Evolutionary conservation across 2,329 filamentous ascomycete genomes (phyloP).

Genomic region (Tolypocladium pustulatum): DNA sequence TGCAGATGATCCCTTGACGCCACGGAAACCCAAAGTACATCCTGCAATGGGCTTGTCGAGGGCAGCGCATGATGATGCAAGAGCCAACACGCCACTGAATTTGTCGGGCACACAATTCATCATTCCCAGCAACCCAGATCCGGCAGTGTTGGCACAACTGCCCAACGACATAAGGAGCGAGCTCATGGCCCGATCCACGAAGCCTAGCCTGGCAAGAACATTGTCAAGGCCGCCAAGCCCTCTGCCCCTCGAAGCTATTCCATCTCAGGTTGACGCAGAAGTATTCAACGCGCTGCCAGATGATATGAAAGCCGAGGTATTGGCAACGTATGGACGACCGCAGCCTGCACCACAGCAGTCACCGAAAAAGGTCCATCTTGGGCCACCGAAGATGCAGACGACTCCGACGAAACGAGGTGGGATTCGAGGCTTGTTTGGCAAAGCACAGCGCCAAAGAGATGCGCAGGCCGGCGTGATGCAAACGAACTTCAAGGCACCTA

Average conservation of each 20-base stretch:
- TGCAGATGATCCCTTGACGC: constrained; percentile 42
- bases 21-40: constrained; percentile 40
- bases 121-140: constrained; percentile 73
- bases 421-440: constrained; percentile 27
- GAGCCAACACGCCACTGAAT: constrained; percentile 62
- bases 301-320: constrained; percentile 74
- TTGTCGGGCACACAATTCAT: constrained; percentile 85
- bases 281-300: constrained; percentile 75
- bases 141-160: constrained; percentile 70
- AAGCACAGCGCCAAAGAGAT: constrained; percentile 40
- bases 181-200: constrained; percentile 49
- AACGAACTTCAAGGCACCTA: constrained; percentile 55
- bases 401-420: constrained; percentile 58
- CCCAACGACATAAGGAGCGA: constrained; percentile 73
- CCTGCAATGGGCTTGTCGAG: constrained; percentile 42
- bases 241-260: constrained; percentile 33
- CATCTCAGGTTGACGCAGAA: constrained; percentile 77
- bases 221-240: constrained; percentile 27
- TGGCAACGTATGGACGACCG: constrained; percentile 54
- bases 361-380: constrained; percentile 43
- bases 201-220: constrained; percentile 8
- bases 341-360: constrained; percentile 35
- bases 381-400: constrained; percentile 39
- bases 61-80: constrained; percentile 36
- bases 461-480: constrained; percentile 55